These are phyloP conservation scores for Aspergillus sp. DNA, from an alignment of 2,329 filamentous ascomycete genomes.

Conservation along the genomic window DNA sequence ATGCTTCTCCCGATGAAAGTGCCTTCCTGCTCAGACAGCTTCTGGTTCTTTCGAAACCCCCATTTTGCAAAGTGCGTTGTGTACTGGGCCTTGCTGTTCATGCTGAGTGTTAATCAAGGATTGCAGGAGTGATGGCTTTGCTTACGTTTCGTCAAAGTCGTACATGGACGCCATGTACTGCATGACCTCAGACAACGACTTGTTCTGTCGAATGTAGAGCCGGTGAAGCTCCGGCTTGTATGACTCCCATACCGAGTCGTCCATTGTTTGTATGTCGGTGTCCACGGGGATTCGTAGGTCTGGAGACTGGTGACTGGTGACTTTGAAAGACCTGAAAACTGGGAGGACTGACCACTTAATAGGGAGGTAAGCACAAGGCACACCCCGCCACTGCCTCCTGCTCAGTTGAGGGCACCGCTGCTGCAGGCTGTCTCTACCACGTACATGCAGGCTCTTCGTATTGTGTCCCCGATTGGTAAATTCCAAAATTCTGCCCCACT, in stretches of 20 bases:
- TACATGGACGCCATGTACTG: slow-evolving; percentile 16
- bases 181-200: slow-evolving; percentile 11
- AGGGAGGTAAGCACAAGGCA: no score
- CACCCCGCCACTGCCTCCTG: no score
- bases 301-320: no score
- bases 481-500: no score
- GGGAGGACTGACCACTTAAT: no score
- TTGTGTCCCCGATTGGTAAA: no score
- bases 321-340: no score
- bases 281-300: no score
- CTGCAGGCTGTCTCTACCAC: no score
- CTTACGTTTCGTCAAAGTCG: slow-evolving; percentile 14
- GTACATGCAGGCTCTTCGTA: no score
- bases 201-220: slow-evolving; percentile 17
- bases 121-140: background rate
- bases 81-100: slow-evolving; percentile 3
- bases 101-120: background rate
- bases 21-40: background rate
- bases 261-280: background rate
- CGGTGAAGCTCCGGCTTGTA: slow-evolving; percentile 18
- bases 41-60: slow-evolving; percentile 5
- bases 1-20: slow-evolving; percentile 11
- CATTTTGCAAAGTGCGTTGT: background rate
- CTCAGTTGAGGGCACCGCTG: no score
- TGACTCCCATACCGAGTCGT: slow-evolving; percentile 12